Base-by-base conservation (phyloP, 2,329 filamentous ascomycete species). In the Exophiala alcalophila region DNA sequence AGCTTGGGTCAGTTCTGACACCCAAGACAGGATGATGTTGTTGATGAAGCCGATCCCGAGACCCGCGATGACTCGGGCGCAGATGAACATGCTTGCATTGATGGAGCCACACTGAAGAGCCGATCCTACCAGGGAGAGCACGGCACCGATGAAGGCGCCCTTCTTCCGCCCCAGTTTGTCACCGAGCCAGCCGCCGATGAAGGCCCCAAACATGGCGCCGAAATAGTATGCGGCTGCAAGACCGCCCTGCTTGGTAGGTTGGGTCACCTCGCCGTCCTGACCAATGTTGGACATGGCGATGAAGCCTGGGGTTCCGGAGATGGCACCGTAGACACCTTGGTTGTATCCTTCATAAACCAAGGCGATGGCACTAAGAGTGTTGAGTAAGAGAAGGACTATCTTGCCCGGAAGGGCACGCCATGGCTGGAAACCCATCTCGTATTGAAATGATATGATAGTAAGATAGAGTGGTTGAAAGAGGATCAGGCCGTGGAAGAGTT, bases 21-120 rank as follows among this genome's bases (percentile, higher is more conserved):
- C 52, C 48, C 55, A 59, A 10, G 57, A 53, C 6, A 57, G 59
- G 29, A 59, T 51, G 45, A 60, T 58, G 37, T 50, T 52, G 40
- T 59, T 61, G 44, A 61, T 40, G 42, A 59, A 59, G n/a, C 60
- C 60, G 10, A 61, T 62, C 9, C 60, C 60, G 25, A 61, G 41
- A 10, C 60, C 60, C 23, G 57, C 56, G 30, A 63, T 53, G 33
- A 62, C 49, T 26, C 60, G 50, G 16, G 60, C 57, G 34, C 53
- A 48, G 40, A 63, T 55, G 40, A 63, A 60, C 56, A 60, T 61
- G 38, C 57, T 46, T 7, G 55, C 48, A 44, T 56, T 58, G 31
- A 53, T 34, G n/a, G 47, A 47, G 20, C 47, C 50, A 20, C 42
- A 40, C 30, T 56, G 51, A 14, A 62, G 53, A 15, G 59, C 58